phyloP scores from a whole-genome alignment of 2,329 filamentous ascomycete genomes.

The Colletotrichum tropicicola region DNA sequence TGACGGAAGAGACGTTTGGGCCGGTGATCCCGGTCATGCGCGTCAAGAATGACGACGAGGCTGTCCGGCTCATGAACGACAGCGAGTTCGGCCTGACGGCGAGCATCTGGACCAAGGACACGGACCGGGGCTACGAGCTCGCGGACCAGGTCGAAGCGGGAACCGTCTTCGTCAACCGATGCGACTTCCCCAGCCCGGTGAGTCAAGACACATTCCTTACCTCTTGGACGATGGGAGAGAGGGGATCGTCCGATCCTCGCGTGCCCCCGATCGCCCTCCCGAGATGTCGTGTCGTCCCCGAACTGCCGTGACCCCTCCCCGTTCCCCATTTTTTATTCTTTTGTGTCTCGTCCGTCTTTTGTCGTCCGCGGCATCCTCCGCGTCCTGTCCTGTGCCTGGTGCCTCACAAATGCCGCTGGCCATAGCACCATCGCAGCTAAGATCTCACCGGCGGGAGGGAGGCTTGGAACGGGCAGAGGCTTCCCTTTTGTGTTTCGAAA shows the following conservation, averaged over 20 bases:
- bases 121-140: conserved; percentile 76
- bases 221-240: no score
- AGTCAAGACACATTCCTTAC: conserved; percentile 48
- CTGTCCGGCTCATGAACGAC: conserved; percentile 89
- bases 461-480: neutral
- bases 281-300: conserved; percentile 11
- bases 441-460: neutral
- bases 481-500: neutral
- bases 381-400: neutral
- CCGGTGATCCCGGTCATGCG: conserved; percentile 92
- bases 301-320: neutral
- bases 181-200: conserved; percentile 91
- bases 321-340: neutral
- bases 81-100: conserved; percentile 93
- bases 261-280: neutral
- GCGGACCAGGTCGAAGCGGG: conserved; percentile 87
- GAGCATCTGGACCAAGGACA: conserved; percentile 97
- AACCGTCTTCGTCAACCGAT: conserved; percentile 95
- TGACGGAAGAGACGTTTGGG: conserved; percentile 95
- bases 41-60: conserved; percentile 83
- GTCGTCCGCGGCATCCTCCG: conserved; percentile 1
- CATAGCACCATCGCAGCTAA: neutral
- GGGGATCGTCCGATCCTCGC: neutral
- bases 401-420: no score
- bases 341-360: neutral